These are phyloP conservation scores for Amyloporia xantha DNA, from an alignment of 768 basidiomycete species.

Conservation along the genomic window DNA sequence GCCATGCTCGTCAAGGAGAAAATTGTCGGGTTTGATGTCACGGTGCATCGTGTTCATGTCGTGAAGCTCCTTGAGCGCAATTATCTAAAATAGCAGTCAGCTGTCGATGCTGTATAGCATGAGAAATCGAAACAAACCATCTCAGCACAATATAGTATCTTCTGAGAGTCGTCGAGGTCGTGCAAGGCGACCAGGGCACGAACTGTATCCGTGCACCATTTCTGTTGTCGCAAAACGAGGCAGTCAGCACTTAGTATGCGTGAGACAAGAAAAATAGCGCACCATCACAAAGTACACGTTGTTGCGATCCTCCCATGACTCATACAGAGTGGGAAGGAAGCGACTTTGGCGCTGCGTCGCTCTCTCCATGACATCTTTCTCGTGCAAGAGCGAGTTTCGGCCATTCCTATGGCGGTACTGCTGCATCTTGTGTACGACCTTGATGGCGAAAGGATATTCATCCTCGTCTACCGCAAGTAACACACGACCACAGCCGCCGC, in stretches of 20 bases:
- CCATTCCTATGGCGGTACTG: neutral
- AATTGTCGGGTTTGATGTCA: constrained; percentile 24
- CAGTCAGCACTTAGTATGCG: neutral
- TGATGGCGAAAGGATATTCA: constrained; percentile 17
- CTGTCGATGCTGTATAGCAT: neutral
- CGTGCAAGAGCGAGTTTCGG: constrained; percentile 3
- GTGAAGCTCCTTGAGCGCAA: constrained; percentile 15
- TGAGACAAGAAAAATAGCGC: neutral
- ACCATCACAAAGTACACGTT: constrained; percentile 25
- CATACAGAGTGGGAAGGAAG: constrained; percentile 11
- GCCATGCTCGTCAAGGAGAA: constrained; percentile 13
- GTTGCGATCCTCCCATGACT: constrained; percentile 18
- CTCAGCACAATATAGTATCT: constrained; percentile 13
- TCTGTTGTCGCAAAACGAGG: too few relatives aligned
- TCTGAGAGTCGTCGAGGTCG: neutral
- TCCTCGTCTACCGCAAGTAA: constrained; percentile 9
- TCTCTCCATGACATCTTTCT: constrained; percentile 11
- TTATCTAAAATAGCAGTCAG: constrained; percentile 7
- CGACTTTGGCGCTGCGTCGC: constrained; percentile 3
- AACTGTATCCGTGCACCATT: too few relatives aligned
- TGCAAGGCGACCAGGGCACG: too few relatives aligned
- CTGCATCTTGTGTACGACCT: constrained; percentile 19
- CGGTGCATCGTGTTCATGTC: constrained; percentile 18
- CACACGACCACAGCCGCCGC: constrained; percentile 16
- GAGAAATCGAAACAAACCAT: constrained; percentile 8